Base-by-base conservation (phyloP, 2,329 filamentous ascomycete genomes). In the Hymenoscyphus albidus region DNA sequence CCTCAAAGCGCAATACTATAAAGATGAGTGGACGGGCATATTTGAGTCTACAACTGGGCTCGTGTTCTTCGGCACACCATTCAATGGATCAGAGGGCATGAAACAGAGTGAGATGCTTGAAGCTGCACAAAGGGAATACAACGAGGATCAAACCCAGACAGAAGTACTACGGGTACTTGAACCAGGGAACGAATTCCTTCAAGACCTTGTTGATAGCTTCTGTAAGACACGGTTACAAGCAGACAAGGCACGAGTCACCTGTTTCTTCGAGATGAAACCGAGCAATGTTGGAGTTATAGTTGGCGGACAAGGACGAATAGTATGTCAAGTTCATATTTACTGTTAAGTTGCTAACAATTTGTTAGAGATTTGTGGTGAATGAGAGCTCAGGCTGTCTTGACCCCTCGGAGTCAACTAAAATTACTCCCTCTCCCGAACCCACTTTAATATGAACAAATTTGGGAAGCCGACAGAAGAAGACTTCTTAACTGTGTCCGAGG, bases 371-470 rank as follows among this genome's bases (percentile, higher is more conserved):
- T 57, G 27, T 57, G 3, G 54, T 57, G n/a, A 57, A 38, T 38
- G 54, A 57, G 12, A 57, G 54, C 54, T 57, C 27, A 31, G 12
- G 54, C 12, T 57, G n/a, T 56, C 54, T 56, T 31, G 54, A 56
- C 54, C 54, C 32, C 54, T 56, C 22, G 6, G 54, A 56, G 31
- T 56, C 22, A 35, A 56, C n/a, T 16, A 56, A n/a, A 56, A 31
- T 32, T 31, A 56, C 1, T 56, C 18, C 7, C 18, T 56, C 18
- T 56, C 22, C 31, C 22, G 22, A 56, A 31, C 54, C 22, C 22
- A 56, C 54, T 56, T 56, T 56, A 56, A 56, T 16, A 56, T 56
- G 5, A 56, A 56, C 22, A 56, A 56, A 16, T 56, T 56, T 56
- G 22, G 54, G 7, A 56, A 56, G 16, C 1, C 10, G 6, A 35